Evolutionary conservation across 228 moss, liverwort and hornwort genomes (phyloP).

Genomic region (Sphagnum fallax): DNA sequence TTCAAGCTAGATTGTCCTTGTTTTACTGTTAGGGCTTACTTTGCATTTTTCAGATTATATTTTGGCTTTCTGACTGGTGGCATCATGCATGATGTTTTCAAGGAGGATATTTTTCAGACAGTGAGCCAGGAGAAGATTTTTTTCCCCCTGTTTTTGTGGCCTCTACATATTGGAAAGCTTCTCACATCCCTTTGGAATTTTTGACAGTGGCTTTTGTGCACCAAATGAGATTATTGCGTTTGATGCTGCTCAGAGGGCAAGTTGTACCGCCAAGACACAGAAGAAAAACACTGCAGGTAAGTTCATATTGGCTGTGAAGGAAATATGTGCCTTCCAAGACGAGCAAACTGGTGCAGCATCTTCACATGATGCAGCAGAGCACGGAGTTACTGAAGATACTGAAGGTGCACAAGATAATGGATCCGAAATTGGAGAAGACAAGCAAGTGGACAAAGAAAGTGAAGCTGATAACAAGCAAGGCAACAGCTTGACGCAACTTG

Average conservation of each 20-base stretch:
- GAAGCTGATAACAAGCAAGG: constrained; percentile 21
- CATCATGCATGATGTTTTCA: no score
- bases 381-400: constrained; percentile 28
- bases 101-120: no score
- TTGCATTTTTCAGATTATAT: no score
- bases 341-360: constrained; percentile 32
- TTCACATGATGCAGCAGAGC: constrained; percentile 14
- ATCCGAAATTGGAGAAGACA: constrained; percentile 15
- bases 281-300: constrained; percentile 43
- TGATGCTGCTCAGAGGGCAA: constrained; percentile 64
- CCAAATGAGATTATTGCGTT: constrained; percentile 67
- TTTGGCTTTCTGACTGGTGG: no score
- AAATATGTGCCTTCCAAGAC: constrained; percentile 53
- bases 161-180: background rate
- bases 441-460: constrained; percentile 14
- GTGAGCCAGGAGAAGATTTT: no score
- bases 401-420: constrained; percentile 26
- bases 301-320: constrained; percentile 34
- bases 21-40: no score
- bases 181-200: constrained; percentile 20
- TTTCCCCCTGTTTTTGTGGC: no score
- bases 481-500: constrained; percentile 29
- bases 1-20: no score
- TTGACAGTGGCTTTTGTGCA: constrained; percentile 50
- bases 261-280: constrained; percentile 25